phyloP scores from a whole-genome alignment of 2,329 filamentous ascomycete genomes.

The Spiromastix sp. region DNA sequence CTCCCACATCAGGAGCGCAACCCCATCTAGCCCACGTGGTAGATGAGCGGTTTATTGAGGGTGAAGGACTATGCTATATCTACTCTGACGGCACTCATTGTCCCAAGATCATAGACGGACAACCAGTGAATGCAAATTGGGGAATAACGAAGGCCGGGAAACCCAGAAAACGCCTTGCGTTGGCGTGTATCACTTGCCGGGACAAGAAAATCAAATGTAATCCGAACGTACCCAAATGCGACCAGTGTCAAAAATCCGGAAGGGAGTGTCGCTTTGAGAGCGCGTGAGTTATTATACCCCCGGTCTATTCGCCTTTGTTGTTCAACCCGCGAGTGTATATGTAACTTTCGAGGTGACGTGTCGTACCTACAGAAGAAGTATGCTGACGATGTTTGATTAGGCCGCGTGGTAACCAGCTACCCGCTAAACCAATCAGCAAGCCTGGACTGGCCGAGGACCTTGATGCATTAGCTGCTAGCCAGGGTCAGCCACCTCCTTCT shows the following conservation, averaged over 20 bases:
- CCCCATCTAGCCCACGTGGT: conserved; percentile 17
- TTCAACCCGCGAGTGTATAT: too few relatives aligned
- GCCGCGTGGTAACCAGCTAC: conserved; percentile 27
- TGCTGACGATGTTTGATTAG: conserved; percentile 5
- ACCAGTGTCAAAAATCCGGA: conserved; percentile 88
- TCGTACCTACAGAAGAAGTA: neutral
- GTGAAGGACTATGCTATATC: conserved; percentile 73
- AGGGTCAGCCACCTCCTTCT: too few relatives aligned
- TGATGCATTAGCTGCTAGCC: too few relatives aligned
- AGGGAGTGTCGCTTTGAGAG: conserved; percentile 75
- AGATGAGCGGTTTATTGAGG: conserved; percentile 45
- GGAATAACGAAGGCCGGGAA: conserved; percentile 90
- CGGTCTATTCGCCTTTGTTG: too few relatives aligned
- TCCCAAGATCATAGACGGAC: conserved; percentile 74
- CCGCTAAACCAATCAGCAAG: too few relatives aligned
- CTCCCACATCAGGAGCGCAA: neutral
- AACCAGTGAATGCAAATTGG: conserved; percentile 83
- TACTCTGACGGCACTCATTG: conserved; percentile 79
- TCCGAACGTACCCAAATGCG: conserved; percentile 74
- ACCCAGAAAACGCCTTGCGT: conserved; percentile 78
- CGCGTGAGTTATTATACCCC: conserved; percentile 64
- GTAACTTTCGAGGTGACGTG: too few relatives aligned
- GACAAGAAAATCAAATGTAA: conserved; percentile 99
- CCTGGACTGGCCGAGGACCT: too few relatives aligned
- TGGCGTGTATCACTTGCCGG: conserved; percentile 85